Base-by-base conservation (phyloP, 2,329 filamentous ascomycete genomes). In the Conoideocrella luteorostrata region DNA sequence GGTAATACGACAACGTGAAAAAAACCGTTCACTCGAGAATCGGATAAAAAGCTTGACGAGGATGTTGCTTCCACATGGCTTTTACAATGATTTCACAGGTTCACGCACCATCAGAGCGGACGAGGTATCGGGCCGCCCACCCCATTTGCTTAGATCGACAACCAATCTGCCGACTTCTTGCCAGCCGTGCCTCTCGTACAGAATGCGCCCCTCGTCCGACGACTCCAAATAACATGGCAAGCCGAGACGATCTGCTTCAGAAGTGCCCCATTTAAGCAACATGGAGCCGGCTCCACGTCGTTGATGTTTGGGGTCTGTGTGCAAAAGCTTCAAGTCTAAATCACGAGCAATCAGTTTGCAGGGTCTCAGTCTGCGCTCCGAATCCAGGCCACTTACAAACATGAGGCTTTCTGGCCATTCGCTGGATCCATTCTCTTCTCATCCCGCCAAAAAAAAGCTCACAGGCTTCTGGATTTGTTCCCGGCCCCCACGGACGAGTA, bases 211-310 rank as follows among this genome's bases (percentile, higher is more conserved):
- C 5, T 59, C 50, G 0, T 47, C 42, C 0, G 64, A 62, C 1
- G 66, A 57, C 50, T 69, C 65, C 13, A 68, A 55, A 39, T 62
- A 68, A 1, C 53, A 52, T 3, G 61, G 56, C n/a, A 69, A 44
- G 5, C 60, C 58, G 2, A 65, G 56, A 9, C 56, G 47, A 38
- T 66, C 63, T 13, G 66, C 63, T 48, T 68, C 57, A 7, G 56
- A 55, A n/a, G 57, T 52, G 3, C 59, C 59, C 57, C 59, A 64
- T 23, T 56, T 45, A 36, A 70, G 43, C 46, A 68, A 50, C 50
- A 65, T 48, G 17, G 53, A 51, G 3, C 54, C 65, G 11, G 60
- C 60, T 5, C 66, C 66, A 6, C 60, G 59, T 36, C 56, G 55
- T 37, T 66, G 64, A 43, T 66, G 61, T 12, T 58, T 56, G 2